Evolutionary conservation across 768 basidiomycete genomes (phyloP).

Genomic region (Hydnomerulius pinastri): DNA sequence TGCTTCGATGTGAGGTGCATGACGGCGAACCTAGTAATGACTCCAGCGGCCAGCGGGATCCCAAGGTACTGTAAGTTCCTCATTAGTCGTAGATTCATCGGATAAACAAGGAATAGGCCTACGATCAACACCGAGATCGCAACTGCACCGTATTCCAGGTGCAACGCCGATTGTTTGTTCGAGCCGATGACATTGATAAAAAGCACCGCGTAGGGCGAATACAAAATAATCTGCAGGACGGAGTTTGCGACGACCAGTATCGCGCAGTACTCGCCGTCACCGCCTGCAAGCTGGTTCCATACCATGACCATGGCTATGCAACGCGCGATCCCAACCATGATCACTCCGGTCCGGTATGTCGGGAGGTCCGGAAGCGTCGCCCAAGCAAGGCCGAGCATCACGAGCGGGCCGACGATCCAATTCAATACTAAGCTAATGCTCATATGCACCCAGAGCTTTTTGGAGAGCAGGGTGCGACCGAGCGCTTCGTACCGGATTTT

Average conservation of each 20-base stretch:
- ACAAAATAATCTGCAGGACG: slow-evolving; percentile 70
- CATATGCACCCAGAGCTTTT: slow-evolving; percentile 65
- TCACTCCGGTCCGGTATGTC: slow-evolving; percentile 74
- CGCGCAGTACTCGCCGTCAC: slow-evolving; percentile 72
- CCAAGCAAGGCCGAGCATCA: slow-evolving; percentile 88
- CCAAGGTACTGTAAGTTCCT: slow-evolving; percentile 63
- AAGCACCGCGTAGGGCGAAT: slow-evolving; percentile 68
- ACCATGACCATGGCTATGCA: slow-evolving; percentile 72
- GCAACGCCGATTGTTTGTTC: slow-evolving; percentile 34
- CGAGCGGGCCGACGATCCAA: slow-evolving; percentile 78
- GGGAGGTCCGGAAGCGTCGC: slow-evolving; percentile 80
- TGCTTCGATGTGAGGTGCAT: slow-evolving; percentile 45
- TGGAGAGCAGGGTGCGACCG: slow-evolving; percentile 53
- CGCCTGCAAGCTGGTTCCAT: slow-evolving; percentile 75
- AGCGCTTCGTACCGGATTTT: slow-evolving; percentile 79
- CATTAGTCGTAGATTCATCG: neutral
- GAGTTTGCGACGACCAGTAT: slow-evolving; percentile 83
- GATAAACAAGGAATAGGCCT: slow-evolving; percentile 30
- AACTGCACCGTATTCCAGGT: slow-evolving; percentile 57
- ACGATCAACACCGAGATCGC: slow-evolving; percentile 74
- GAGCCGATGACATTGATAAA: slow-evolving; percentile 75
- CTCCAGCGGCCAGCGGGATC: slow-evolving; percentile 73
- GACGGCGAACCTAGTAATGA: slow-evolving; percentile 64
- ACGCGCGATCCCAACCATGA: slow-evolving; percentile 63
- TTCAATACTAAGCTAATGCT: slow-evolving; percentile 68